Evolutionary conservation across 2,329 filamentous ascomycete species (phyloP), one percentile per base, ranked within the genome.

Genomic region (Colletotrichum filicis): DNA sequence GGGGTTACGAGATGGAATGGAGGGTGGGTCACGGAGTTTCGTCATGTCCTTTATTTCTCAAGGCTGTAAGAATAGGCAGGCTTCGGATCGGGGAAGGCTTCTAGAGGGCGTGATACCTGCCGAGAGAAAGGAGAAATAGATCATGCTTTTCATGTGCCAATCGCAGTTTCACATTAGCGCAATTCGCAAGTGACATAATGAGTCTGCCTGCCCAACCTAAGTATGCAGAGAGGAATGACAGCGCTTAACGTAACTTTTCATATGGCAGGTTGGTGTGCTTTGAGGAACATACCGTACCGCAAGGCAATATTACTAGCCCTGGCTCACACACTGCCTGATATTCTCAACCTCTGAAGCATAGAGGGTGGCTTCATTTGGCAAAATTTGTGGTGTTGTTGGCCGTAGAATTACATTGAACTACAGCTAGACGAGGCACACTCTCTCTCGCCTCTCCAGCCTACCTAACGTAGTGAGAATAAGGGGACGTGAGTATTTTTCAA

Each of bases 61-160:
- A 62, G 71, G 71, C 67, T 76, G 77, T 78, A 78, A 69, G 74
- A 76, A 66, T 78, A 78, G 75, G 71, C 71, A 78, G 75, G 71
- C 68, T 67, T 66, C 42, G 73, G 73, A 63, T 63, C 57, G 53
- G 74, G 65, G 35, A 67, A 71, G 67, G 62, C 32, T 42, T 68
- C 59, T 74, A 68, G 73, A 74, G 37, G 66, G 67, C 64, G 55
- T 68, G 68, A 74, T 62, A 74, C 52, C 61, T 75, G 67, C 42
- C 42, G 53, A 65, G 62, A 70, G 64, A 61, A 71, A 71, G 42
- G 68, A 67, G 60, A 70, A 74, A 71, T 76, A 76, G 67, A 76
- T 62, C 70, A 71, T 63, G 66, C 71, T 67, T 66, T 63, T 56
- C 56, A 64, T 59, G 61, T 42, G 30, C 26, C 60, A 55, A 8